Evolutionary conservation across 2,329 filamentous ascomycete genomes (phyloP).

Genomic region (Teratosphaeria viscida): DNA sequence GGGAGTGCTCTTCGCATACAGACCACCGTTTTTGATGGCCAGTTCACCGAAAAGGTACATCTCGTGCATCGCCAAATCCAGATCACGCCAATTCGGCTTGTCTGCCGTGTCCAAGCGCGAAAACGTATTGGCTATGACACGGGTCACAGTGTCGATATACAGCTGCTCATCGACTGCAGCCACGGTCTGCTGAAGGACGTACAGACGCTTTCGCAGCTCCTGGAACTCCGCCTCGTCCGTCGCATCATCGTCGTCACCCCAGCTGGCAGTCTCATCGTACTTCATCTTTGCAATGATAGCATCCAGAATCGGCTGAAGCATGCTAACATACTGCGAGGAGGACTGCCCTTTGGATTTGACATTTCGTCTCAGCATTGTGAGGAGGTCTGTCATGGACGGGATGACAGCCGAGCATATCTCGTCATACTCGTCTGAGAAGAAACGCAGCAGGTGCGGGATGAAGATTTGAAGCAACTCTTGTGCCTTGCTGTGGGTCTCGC

Average conservation of each 20-base stretch:
- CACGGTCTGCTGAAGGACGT: constrained; percentile 84
- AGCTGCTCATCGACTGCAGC: constrained; percentile 79
- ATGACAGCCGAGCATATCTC: constrained; percentile 96
- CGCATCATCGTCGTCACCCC: constrained; percentile 78
- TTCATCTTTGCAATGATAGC: constrained; percentile 94
- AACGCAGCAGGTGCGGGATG: constrained; percentile 75
- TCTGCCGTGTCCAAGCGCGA: constrained; percentile 65
- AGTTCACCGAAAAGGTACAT: constrained; percentile 94
- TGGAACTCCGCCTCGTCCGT: constrained; percentile 97
- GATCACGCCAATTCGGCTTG: constrained; percentile 83
- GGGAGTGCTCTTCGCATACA: constrained; percentile 78
- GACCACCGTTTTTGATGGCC: constrained; percentile 73
- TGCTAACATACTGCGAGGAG: constrained; percentile 64
- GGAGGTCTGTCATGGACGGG: constrained; percentile 79
- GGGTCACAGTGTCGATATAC: constrained; percentile 80
- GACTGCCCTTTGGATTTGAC: constrained; percentile 52
- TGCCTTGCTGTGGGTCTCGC: constrained; percentile 60
- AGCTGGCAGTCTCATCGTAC: constrained; percentile 87
- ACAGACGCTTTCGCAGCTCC: constrained; percentile 79
- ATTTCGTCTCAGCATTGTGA: constrained; percentile 80
- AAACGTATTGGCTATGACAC: constrained; percentile 80
- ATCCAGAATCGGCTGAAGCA: constrained; percentile 79
- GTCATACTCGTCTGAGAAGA: constrained; percentile 96
- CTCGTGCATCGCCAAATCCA: constrained; percentile 87
- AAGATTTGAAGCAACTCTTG: constrained; percentile 76